A percentile compares a stretch with the other conserved stretches of the same genome.
Conservation (phyloP, 345 rosid genomes). For the Aethionema arabicum region DNA sequence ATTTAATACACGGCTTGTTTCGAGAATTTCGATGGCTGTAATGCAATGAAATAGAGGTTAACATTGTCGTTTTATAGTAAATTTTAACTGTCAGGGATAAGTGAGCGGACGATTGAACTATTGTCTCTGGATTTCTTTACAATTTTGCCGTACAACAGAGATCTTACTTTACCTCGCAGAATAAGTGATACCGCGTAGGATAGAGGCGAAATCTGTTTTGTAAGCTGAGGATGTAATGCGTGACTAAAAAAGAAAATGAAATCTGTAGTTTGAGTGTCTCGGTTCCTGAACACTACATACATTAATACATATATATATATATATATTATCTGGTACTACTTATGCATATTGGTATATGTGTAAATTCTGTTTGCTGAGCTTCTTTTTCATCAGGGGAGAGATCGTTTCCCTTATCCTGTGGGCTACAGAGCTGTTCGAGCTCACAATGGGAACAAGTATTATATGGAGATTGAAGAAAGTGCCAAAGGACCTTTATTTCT, state of each 20-base stretch:
- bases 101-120: background rate
- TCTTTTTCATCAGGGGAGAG: conserved; percentile 63
- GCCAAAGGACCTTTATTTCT: conserved; percentile 75
- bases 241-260: background rate
- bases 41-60: background rate
- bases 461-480: conserved; percentile 75
- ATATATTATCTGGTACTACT: background rate
- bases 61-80: background rate
- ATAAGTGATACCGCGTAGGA: background rate
- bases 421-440: conserved; percentile 73
- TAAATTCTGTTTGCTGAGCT: background rate
- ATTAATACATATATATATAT: background rate
- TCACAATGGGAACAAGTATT: conserved; percentile 54
- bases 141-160: background rate
- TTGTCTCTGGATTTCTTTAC: conserved; percentile 16
- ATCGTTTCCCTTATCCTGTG: conserved; percentile 89
- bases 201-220: background rate
- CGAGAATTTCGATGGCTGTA: background rate
- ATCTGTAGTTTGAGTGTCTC: background rate
- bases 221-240: conserved; percentile 5
- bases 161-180: background rate
- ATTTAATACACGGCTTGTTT: background rate
- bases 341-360: background rate
- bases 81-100: background rate
- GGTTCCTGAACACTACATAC: conserved; percentile 1